Conservation (phyloP, 225 moss, liverwort and hornwort genomes). For the Marchantia polymorpha region DNA sequence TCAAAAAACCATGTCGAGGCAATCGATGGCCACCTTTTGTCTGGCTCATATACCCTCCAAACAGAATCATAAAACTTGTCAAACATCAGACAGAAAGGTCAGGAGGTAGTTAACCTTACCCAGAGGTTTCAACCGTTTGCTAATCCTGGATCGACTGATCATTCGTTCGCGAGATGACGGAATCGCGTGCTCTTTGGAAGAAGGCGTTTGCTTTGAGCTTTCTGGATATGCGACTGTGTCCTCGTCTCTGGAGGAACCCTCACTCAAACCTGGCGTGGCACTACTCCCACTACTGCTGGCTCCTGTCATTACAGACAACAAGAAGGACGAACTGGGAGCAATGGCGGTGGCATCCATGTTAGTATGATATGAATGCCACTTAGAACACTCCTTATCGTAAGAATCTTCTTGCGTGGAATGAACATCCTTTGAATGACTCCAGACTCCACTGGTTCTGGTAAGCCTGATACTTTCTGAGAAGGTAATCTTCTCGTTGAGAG, state of each 20-base stretch:
- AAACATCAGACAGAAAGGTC: too few species aligned
- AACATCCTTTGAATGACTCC: slow-evolving; percentile 8
- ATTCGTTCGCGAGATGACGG: slow-evolving; percentile 9
- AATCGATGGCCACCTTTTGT: not conserved
- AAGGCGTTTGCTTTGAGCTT: slow-evolving; percentile 5
- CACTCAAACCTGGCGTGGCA: slow-evolving; percentile 23
- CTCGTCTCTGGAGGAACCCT: slow-evolving; percentile 13
- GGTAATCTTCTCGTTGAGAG: not conserved
- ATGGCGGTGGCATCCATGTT: slow-evolving; percentile 20
- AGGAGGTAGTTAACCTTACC: slow-evolving; percentile 15
- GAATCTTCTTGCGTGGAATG: slow-evolving; percentile 1
- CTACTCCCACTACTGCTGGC: slow-evolving; percentile 42
- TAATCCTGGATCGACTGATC: slow-evolving; percentile 14
- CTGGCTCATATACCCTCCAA: not conserved
- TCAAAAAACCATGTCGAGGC: not conserved
- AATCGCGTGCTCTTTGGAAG: not conserved
- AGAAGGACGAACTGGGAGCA: slow-evolving; percentile 4
- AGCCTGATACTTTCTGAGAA: slow-evolving; percentile 1
- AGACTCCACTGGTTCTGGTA: slow-evolving; percentile 10
- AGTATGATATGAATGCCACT: slow-evolving; percentile 2
- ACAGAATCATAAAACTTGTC: not conserved
- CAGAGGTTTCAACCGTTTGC: slow-evolving; percentile 23
- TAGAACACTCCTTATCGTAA: not conserved
- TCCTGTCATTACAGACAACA: slow-evolving; percentile 20
- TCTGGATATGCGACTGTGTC: not conserved